A percentile compares a stretch with the other conserved stretches of the same genome.
These are phyloP conservation scores for Fusarium falciforme DNA, from an alignment of 2,329 filamentous ascomycete genomes.

Conservation along the genomic window DNA sequence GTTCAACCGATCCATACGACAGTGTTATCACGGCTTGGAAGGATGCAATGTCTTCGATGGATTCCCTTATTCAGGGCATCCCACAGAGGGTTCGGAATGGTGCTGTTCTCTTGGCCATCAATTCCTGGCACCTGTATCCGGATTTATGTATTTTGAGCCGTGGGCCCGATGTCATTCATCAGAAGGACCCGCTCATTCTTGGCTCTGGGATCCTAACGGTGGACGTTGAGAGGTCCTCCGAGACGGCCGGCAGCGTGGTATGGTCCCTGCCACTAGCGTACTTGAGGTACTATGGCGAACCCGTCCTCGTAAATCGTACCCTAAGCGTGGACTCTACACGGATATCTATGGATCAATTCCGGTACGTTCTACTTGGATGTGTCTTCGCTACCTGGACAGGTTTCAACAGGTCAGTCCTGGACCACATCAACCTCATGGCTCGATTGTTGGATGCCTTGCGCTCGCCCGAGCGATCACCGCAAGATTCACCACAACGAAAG, in stretches of 20 bases:
- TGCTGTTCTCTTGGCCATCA: background rate
- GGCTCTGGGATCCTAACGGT: background rate
- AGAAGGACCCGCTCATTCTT: background rate
- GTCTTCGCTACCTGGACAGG: background rate
- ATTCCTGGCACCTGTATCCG: background rate
- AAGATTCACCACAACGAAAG: background rate
- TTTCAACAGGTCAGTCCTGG: background rate
- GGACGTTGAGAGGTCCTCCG: background rate
- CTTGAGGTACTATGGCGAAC: background rate
- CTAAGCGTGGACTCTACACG: background rate
- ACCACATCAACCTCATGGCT: background rate
- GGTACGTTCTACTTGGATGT: background rate
- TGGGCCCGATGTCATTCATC: background rate
- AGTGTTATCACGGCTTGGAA: background rate
- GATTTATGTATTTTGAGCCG: background rate
- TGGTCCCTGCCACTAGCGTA: background rate
- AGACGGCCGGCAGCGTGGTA: background rate
- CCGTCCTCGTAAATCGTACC: background rate
- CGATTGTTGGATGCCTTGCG: background rate
- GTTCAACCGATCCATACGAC: background rate
- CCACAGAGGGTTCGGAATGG: background rate
- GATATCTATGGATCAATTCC: background rate
- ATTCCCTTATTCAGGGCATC: background rate
- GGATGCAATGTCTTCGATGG: background rate
- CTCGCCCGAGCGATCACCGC: background rate